Conservation (phyloP, 2,329 filamentous ascomycete genomes). For the Exophiala viscosa region DNA sequence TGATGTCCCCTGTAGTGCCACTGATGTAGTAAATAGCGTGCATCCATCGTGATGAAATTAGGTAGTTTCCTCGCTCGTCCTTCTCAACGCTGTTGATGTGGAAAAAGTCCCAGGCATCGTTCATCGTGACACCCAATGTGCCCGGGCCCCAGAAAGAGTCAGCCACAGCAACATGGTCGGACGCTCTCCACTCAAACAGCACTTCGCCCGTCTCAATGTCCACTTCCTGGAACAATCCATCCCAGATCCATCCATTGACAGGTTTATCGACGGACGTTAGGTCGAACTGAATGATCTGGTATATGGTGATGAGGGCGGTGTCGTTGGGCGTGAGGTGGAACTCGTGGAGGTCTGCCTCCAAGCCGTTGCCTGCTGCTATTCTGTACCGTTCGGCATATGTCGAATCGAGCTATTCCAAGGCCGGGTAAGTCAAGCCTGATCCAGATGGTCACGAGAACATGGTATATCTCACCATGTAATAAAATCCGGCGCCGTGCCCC, state of each 20-base stretch:
- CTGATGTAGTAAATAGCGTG: constrained; percentile 41
- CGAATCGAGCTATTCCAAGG: background rate
- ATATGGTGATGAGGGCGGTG: constrained; percentile 17
- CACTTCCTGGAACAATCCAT: constrained; percentile 45
- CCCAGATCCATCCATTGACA: constrained; percentile 35
- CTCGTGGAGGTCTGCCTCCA: constrained; percentile 17
- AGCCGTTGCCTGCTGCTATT: background rate
- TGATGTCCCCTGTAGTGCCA: constrained; percentile 42
- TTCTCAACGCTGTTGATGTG: constrained; percentile 55
- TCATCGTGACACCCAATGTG: background rate
- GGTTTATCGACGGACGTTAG: constrained; percentile 2
- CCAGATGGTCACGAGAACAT: background rate
- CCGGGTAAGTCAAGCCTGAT: background rate
- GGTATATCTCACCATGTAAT: constrained; percentile 37
- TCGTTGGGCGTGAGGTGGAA: constrained; percentile 10
- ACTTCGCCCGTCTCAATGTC: constrained; percentile 42
- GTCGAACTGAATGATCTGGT: constrained; percentile 7
- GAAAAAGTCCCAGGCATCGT: constrained; percentile 50
- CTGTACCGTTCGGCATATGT: constrained; percentile 1
- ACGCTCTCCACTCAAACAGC: constrained; percentile 47
- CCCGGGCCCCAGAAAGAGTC: background rate
- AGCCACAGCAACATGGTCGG: constrained; percentile 37
- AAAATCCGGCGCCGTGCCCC: constrained; percentile 46
- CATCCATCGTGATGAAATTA: constrained; percentile 43
- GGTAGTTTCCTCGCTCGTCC: constrained; percentile 42